Evolutionary conservation across 169 alveolate species (phyloP).

Genomic region (Plasmodium yoelii): DNA sequence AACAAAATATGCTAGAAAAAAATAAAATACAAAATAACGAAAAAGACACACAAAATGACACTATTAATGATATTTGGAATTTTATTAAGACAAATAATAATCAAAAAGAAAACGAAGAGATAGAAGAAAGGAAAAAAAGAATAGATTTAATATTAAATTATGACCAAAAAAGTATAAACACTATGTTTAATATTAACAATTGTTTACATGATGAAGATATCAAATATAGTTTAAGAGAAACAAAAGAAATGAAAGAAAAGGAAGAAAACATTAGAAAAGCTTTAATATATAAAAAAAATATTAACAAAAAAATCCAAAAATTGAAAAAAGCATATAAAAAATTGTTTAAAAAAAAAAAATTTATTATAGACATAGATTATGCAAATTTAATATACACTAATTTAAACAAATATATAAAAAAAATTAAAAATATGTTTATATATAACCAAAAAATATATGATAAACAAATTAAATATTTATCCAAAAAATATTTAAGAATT

Average conservation of each 20-base stretch:
- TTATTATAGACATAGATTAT: conserved; percentile 27
- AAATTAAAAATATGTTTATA: conserved; percentile 18
- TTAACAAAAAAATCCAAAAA: conserved; percentile 40
- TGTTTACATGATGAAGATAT: conserved; percentile 40
- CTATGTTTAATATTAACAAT: conserved; percentile 20
- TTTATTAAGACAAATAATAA: conserved; percentile 43
- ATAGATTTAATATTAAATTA: conserved; percentile 33
- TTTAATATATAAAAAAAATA: conserved; percentile 41
- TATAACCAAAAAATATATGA: conserved; percentile 39
- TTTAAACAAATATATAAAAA: conserved; percentile 8
- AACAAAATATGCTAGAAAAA: neutral
- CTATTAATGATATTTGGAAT: conserved; percentile 50
- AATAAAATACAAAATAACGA: conserved; percentile 2
- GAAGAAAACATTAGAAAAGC: conserved; percentile 55
- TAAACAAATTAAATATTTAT: conserved; percentile 23
- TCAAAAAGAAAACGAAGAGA: conserved; percentile 25
- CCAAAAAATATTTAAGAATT: conserved; percentile 18
- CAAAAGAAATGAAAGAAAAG: conserved; percentile 35
- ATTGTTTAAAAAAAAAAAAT: conserved; percentile 43
- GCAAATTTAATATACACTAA: conserved; percentile 17
- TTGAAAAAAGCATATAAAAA: conserved; percentile 26
- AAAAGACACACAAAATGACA: conserved; percentile 1
- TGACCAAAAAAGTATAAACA: conserved; percentile 37
- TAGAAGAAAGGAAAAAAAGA: conserved; percentile 45
- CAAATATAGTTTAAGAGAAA: conserved; percentile 49